Percentiles rank a stretch among this genome's conserved stretches.
phyloP scores from a whole-genome alignment of 2,329 filamentous ascomycete genomes.

The Botrytis deweyae region DNA sequence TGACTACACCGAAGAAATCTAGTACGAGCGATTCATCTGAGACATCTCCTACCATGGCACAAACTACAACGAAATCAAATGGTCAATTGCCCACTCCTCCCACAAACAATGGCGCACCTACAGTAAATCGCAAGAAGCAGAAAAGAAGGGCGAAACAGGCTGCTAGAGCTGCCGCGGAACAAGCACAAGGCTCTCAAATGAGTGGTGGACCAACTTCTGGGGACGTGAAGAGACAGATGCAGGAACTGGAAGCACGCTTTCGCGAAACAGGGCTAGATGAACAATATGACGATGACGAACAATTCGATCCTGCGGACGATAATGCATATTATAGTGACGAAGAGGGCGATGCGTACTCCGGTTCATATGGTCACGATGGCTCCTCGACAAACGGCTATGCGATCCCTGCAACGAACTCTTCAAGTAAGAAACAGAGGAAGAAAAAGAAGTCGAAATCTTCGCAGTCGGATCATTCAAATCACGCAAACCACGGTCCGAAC shows the following conservation, averaged over 20 bases:
- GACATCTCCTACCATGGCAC: slow-evolving; percentile 48
- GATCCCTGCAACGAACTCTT: slow-evolving; percentile 29
- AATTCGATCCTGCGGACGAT: slow-evolving; percentile 49
- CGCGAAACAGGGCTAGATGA: slow-evolving; percentile 36
- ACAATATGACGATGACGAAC: slow-evolving; percentile 36
- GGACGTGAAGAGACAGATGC: slow-evolving; percentile 32
- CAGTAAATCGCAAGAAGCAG: slow-evolving; percentile 90
- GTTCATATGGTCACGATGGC: slow-evolving; percentile 37
- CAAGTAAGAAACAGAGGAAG: slow-evolving; percentile 42
- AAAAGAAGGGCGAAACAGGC: slow-evolving; percentile 79
- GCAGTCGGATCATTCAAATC: slow-evolving; percentile 32
- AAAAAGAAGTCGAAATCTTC: slow-evolving; percentile 42
- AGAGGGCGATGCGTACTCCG: slow-evolving; percentile 42
- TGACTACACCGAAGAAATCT: slow-evolving; percentile 59
- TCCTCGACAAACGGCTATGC: slow-evolving; percentile 39
- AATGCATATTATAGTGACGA: slow-evolving; percentile 59
- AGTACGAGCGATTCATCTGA: slow-evolving; percentile 51
- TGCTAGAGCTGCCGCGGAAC: slow-evolving; percentile 39
- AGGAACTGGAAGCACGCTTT: slow-evolving; percentile 35
- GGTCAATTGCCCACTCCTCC: slow-evolving; percentile 33
- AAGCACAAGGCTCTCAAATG: slow-evolving; percentile 27
- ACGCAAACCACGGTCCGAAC: slow-evolving; percentile 29
- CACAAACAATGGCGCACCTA: slow-evolving; percentile 41
- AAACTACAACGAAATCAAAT: slow-evolving; percentile 38
- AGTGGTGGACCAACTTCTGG: slow-evolving; percentile 30